Percentiles rank a stretch among this genome's conserved stretches.
These are phyloP conservation scores for Nidularia sp. DNA, from an alignment of 768 basidiomycete genomes.

Conservation along the genomic window DNA sequence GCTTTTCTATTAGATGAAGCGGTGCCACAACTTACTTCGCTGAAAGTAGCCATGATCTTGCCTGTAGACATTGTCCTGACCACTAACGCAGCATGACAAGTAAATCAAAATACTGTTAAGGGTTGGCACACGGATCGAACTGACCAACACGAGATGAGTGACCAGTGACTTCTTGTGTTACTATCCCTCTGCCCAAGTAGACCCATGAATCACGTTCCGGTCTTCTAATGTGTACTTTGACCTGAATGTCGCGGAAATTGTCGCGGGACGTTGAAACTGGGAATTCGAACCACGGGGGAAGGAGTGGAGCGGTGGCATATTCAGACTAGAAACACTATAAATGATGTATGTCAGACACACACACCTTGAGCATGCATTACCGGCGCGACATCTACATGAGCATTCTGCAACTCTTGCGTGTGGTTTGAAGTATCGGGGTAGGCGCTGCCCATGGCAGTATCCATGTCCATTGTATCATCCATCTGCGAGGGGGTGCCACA, in stretches of 20 bases:
- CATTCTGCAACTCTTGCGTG: constrained; percentile 8
- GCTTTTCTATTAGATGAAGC: not conserved
- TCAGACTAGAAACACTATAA: not conserved
- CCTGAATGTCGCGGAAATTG: constrained; percentile 71
- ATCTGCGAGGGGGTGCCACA: constrained; percentile 16
- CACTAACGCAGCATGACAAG: no score
- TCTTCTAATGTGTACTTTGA: constrained; percentile 80
- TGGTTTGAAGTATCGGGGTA: constrained; percentile 8
- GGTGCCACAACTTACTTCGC: constrained; percentile 46
- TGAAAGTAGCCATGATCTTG: constrained; percentile 67
- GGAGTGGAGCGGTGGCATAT: not conserved
- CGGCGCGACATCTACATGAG: not conserved
- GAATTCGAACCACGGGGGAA: not conserved
- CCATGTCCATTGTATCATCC: constrained; percentile 44
- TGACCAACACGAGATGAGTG: constrained; percentile 79
- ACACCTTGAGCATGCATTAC: constrained; percentile 6
- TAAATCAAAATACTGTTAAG: no score
- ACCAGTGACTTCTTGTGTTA: constrained; percentile 69
- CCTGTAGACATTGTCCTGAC: constrained; percentile 61
- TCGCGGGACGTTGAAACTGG: constrained; percentile 36
- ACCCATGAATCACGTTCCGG: constrained; percentile 80
- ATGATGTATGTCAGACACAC: not conserved
- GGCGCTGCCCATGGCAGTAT: constrained; percentile 22
- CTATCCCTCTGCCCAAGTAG: constrained; percentile 75
- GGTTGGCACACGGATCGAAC: constrained; percentile 19